Evolutionary conservation across 176 grass and related monocot genomes (phyloP).

Genomic region (Triticum dicoccoides): DNA sequence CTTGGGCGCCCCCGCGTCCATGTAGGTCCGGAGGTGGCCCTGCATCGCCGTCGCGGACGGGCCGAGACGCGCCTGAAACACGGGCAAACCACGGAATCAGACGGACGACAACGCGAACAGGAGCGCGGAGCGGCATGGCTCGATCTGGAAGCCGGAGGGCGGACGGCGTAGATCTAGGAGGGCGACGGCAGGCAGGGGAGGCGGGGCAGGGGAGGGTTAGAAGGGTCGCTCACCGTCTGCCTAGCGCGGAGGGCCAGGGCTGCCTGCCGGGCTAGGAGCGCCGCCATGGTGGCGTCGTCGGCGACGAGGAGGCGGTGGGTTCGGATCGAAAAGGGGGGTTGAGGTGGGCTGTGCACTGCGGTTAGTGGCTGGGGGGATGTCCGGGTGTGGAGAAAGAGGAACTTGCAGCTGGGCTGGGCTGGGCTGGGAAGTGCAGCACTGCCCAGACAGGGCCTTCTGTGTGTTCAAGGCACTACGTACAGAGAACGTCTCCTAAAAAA

Average conservation of each 20-base stretch:
- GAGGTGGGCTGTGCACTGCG: not conserved
- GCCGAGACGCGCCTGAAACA: conserved; percentile 51
- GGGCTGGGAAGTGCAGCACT: not conserved
- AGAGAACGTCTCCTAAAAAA: no score
- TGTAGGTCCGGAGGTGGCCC: conserved; percentile 70
- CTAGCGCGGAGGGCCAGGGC: conserved; percentile 64
- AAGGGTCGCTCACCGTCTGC: conserved; percentile 48
- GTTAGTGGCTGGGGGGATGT: conserved; percentile 20
- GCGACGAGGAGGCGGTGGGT: conserved; percentile 23
- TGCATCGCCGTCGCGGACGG: conserved; percentile 59
- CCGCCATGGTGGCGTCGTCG: conserved; percentile 57
- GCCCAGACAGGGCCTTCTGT: not conserved
- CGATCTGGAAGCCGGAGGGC: conserved; percentile 11
- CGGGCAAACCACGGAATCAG: conserved; percentile 2
- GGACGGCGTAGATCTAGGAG: conserved; percentile 25
- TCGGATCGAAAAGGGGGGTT: not conserved
- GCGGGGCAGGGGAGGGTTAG: not conserved
- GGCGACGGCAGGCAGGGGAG: not conserved
- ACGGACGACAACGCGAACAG: not conserved
- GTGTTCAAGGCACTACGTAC: no score
- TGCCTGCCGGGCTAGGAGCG: conserved; percentile 69
- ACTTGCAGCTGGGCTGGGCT: not conserved
- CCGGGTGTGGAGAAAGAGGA: conserved; percentile 7
- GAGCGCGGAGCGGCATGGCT: not conserved
- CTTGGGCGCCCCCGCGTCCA: conserved; percentile 43